Conservation (phyloP, 2,329 filamentous ascomycete species). For the Botrytis tulipae region DNA sequence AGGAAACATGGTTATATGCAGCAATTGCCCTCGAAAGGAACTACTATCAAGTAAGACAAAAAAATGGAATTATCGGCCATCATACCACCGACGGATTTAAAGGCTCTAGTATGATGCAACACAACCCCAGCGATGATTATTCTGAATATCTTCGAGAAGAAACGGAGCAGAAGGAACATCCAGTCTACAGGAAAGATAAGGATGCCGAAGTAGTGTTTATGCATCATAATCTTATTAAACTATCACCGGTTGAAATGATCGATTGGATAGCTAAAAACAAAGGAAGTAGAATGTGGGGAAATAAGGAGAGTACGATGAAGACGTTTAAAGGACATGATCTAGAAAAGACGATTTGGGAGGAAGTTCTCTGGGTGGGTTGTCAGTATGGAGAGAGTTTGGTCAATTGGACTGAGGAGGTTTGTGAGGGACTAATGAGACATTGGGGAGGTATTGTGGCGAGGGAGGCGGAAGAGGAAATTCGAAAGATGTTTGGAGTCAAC, state of each 20-base stretch:
- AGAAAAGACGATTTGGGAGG: slow-evolving; percentile 19
- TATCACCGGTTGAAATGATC: slow-evolving; percentile 14
- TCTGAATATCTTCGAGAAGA: neutral
- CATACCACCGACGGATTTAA: neutral
- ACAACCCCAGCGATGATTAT: slow-evolving; percentile 13
- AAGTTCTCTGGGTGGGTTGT: slow-evolving; percentile 16
- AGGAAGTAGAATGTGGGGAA: slow-evolving; percentile 18
- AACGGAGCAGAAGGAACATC: neutral
- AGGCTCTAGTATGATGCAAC: slow-evolving; percentile 15
- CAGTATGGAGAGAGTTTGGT: neutral
- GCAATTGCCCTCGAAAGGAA: slow-evolving; percentile 42
- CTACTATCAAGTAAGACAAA: slow-evolving; percentile 43
- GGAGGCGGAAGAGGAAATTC: neutral
- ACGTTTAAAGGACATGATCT: slow-evolving; percentile 11
- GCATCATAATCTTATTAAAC: slow-evolving; percentile 19
- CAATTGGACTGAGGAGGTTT: slow-evolving; percentile 7
- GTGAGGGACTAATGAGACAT: neutral
- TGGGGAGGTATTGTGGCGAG: slow-evolving; percentile 4
- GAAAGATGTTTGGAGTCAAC: neutral
- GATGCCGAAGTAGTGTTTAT: slow-evolving; percentile 3
- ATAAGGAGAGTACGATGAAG: neutral
- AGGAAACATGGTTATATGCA: slow-evolving; percentile 50
- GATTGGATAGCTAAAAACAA: slow-evolving; percentile 3
- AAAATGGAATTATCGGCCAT: slow-evolving; percentile 3
- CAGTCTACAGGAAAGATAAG: neutral